Percentiles rank a stretch among this genome's conserved stretches.
These are phyloP conservation scores for Cystobasidium slooffiae DNA, from an alignment of 1,284 basidiomycete genomes.

Conservation along the genomic window DNA sequence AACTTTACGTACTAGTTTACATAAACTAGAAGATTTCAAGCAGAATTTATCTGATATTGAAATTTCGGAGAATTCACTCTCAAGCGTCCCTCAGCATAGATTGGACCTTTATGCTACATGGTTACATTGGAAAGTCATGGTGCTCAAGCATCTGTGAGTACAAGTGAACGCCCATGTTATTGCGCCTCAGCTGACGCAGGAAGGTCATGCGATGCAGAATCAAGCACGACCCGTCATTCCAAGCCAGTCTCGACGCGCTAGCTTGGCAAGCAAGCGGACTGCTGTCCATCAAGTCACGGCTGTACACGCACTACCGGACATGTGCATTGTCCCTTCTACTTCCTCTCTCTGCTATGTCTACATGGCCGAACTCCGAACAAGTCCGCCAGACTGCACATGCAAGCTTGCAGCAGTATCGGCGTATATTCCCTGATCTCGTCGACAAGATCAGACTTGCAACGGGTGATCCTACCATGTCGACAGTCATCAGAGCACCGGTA, in stretches of 20 bases:
- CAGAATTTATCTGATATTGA: slow-evolving; percentile 14
- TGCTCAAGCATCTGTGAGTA: slow-evolving; percentile 25
- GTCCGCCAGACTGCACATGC: slow-evolving; percentile 5
- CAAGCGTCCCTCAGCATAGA: slow-evolving; percentile 25
- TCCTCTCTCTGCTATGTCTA: not conserved
- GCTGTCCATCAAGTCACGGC: slow-evolving; percentile 12
- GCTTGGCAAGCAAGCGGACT: slow-evolving; percentile 20
- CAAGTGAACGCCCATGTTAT: not conserved
- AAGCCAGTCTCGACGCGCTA: slow-evolving; percentile 18
- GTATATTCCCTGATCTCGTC: slow-evolving; percentile 29
- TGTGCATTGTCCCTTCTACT: slow-evolving; percentile 7
- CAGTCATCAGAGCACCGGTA: not conserved
- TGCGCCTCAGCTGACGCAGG: not conserved
- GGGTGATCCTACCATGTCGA: not conserved
- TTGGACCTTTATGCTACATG: slow-evolving; percentile 23
- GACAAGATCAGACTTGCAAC: slow-evolving; percentile 14
- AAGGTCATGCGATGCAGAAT: not conserved
- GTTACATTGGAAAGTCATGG: slow-evolving; percentile 25
- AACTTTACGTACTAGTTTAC: slow-evolving; percentile 2
- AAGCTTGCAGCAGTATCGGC: slow-evolving; percentile 16
- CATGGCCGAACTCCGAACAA: not conserved
- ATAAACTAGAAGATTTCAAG: slow-evolving; percentile 23
- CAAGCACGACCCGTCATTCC: slow-evolving; percentile 3
- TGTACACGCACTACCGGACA: slow-evolving; percentile 30
- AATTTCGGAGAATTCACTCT: slow-evolving; percentile 11